Base-by-base conservation (phyloP, 2,329 filamentous ascomycete species). In the Incumbomyces delicatus region DNA sequence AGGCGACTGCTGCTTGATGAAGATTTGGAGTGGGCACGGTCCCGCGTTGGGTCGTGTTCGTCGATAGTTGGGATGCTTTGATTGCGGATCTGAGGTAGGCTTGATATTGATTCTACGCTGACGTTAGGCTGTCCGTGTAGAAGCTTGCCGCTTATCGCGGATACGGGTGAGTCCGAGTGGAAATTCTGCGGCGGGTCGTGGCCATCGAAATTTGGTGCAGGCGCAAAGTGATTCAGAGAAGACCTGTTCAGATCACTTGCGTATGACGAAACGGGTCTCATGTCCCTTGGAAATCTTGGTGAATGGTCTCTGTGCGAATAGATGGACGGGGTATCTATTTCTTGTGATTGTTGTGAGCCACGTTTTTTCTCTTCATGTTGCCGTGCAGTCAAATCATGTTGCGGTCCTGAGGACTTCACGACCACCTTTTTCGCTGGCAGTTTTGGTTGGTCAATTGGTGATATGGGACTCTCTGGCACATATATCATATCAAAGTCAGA, bases 1-100 rank as follows among this genome's bases (percentile, higher is more conserved):
- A 44, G 27, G 30, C 40, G 48, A 22, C 49, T 50, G 30, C 49
- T 50, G 20, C 40, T 48, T 14, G 40, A 48, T 4, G 49, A 50
- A 18, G 35, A 37, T 27, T 48, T 44, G 31, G 49, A 48, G 20
- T 50, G 49, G 29, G 12, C 31, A 35, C 31, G 30, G 6, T 17
- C 3, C n/a, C 38, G 38, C 6, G 11, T 30, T 7, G 38, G 14
- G 12, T 22, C 29, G 33, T 11, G 13, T 35, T 35, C 33, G 11
- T 35, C 33, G 13, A 35, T 35, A 6, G 33, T n/a, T n/a, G 16
- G 13, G 13, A n/a, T n/a, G 33, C 33, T n/a, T 17, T 35, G 13
- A 17, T 35, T n/a, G 13, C 39, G 37, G 39, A 29, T 27, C n/a
- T 16, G 35, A 16, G 47, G 35, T 17, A 37, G 31, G 8, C 14